phyloP scores from a whole-genome alignment of 1,139 yeast genomes.

The Diutina ranongensis region DNA sequence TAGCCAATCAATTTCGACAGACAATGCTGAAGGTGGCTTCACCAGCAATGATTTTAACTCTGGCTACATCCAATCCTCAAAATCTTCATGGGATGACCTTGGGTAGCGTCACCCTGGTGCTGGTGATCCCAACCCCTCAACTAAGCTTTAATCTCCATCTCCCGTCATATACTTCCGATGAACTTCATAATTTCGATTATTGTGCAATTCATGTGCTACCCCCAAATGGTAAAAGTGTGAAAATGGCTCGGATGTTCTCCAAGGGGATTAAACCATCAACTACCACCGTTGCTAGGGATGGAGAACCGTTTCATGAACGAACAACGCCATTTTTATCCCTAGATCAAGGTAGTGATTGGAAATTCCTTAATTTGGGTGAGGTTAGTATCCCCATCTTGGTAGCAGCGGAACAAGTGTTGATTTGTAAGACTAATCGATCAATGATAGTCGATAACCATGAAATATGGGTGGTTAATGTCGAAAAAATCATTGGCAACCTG shows the following conservation, averaged over 20 bases:
- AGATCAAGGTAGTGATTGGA: slow-evolving; percentile 17
- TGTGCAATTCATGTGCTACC: slow-evolving; percentile 71
- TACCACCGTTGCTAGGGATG: too few relatives aligned
- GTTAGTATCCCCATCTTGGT: background rate
- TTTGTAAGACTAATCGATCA: background rate
- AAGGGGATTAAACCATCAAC: slow-evolving; percentile 42
- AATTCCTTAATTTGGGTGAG: slow-evolving; percentile 12
- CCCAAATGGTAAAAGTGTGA: slow-evolving; percentile 41
- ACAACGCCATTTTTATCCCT: slow-evolving; percentile 37
- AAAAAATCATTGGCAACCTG: background rate
- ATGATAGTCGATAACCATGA: slow-evolving; percentile 1
- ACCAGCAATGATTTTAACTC: slow-evolving; percentile 33
- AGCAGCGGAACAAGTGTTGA: slow-evolving; percentile 1
- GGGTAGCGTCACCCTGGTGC: slow-evolving; percentile 70
- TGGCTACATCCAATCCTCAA: slow-evolving; percentile 13
- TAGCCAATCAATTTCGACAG: slow-evolving; percentile 7
- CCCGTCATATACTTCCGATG: slow-evolving; percentile 67
- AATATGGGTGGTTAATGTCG: slow-evolving; percentile 5
- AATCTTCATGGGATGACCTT: slow-evolving; percentile 61
- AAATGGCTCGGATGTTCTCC: slow-evolving; percentile 49
- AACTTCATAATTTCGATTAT: slow-evolving; percentile 39
- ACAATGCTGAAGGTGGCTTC: slow-evolving; percentile 31
- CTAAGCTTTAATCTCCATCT: slow-evolving; percentile 73
- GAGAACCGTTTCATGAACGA: slow-evolving; percentile 33
- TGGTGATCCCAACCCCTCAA: slow-evolving; percentile 62